Percentiles rank a stretch among this genome's conserved stretches.
These are phyloP conservation scores for Grosmannia serpens DNA, from an alignment of 2,329 filamentous ascomycete species.

Conservation along the genomic window DNA sequence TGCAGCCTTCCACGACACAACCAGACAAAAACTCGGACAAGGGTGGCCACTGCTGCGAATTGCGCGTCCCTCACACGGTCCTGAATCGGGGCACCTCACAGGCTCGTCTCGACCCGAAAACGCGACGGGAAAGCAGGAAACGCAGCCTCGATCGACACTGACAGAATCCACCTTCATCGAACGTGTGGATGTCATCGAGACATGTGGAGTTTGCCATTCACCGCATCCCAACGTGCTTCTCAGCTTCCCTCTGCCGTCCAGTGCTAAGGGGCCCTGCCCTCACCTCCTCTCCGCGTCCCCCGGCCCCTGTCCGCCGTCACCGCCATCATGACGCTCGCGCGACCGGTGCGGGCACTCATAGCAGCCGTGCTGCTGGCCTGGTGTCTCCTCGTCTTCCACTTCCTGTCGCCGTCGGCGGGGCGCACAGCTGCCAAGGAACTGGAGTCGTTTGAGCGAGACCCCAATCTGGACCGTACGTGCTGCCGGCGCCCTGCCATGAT, in stretches of 20 bases:
- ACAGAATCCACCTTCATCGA: too few species aligned
- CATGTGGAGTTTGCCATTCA: not conserved
- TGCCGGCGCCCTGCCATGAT: not conserved
- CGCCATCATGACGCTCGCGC: constrained; percentile 66
- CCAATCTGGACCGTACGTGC: constrained; percentile 70
- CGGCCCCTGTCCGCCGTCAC: not conserved
- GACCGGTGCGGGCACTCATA: constrained; percentile 70
- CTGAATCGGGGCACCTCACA: not conserved
- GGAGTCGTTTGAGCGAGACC: constrained; percentile 54
- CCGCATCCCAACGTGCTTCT: not conserved
- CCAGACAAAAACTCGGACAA: not conserved
- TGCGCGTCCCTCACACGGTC: too few species aligned
- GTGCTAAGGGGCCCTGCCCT: not conserved
- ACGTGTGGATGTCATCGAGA: not conserved
- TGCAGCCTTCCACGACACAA: not conserved
- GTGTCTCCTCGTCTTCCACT: constrained; percentile 67
- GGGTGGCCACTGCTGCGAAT: too few species aligned
- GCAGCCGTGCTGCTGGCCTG: constrained; percentile 56
- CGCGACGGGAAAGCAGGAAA: not conserved
- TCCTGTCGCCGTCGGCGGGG: constrained; percentile 47
- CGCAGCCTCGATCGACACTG: not conserved
- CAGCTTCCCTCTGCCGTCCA: not conserved
- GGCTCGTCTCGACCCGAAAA: not conserved
- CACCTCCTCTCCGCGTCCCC: not conserved
- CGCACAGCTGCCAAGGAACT: constrained; percentile 26